Evolutionary conservation across 129 eudicot species (phyloP).

Genomic region (Chrysanthemum seticuspe): DNA sequence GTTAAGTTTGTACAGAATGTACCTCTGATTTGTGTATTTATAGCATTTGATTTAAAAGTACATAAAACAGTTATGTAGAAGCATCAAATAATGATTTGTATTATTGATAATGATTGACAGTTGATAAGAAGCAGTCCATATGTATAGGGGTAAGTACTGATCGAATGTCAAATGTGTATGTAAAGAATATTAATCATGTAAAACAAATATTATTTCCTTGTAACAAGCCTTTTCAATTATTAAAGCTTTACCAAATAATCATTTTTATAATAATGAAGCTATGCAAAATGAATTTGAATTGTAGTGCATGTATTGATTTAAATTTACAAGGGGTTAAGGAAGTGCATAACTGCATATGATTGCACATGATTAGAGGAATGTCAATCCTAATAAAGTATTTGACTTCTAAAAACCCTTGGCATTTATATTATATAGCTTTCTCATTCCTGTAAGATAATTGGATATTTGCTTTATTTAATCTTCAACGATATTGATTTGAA

Average conservation of each 20-base stretch:
- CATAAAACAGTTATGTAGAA: not conserved
- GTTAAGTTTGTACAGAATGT: not conserved
- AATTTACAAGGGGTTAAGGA: not conserved
- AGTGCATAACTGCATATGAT: not conserved
- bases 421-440: too few relatives aligned
- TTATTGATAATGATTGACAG: constrained; percentile 14
- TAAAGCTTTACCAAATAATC: too few relatives aligned
- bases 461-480: too few relatives aligned
- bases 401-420: too few relatives aligned
- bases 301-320: not conserved
- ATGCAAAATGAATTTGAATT: not conserved
- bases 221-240: not conserved
- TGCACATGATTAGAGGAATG: constrained; percentile 13
- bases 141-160: not conserved
- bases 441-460: too few relatives aligned
- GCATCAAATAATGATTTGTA: not conserved
- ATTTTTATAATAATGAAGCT: not conserved
- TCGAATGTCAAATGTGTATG: constrained; percentile 18
- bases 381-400: constrained; percentile 4
- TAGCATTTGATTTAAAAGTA: not conserved
- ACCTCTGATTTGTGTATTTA: not conserved
- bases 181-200: constrained; percentile 3
- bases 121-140: constrained; percentile 9
- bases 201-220: constrained; percentile 1
- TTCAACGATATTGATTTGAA: too few relatives aligned